Percentiles rank a stretch among this genome's conserved stretches.
Evolutionary conservation across 768 basidiomycete genomes (phyloP).

Genomic region (Pholiota conissans): DNA sequence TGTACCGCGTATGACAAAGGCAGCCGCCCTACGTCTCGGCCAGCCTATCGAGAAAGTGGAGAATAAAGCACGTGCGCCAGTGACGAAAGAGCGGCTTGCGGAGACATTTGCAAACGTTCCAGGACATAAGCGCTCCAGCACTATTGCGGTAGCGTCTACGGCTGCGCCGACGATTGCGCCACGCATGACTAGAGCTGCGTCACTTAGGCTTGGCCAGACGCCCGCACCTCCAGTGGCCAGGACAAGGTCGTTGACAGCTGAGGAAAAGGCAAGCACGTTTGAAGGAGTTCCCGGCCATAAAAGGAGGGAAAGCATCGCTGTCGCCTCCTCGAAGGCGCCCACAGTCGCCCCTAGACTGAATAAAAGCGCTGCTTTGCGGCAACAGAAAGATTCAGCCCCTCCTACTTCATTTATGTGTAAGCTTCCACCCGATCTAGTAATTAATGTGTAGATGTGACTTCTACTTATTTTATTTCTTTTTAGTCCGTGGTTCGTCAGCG

Average conservation of each 20-base stretch:
- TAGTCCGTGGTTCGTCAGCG: slow-evolving; percentile 49
- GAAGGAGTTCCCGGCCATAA: slow-evolving; percentile 87
- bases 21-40: slow-evolving; percentile 74
- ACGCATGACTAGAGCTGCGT: slow-evolving; percentile 74
- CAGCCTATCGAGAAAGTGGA: slow-evolving; percentile 42
- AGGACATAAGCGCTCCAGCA: slow-evolving; percentile 73
- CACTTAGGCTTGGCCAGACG: slow-evolving; percentile 59
- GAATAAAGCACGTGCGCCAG: slow-evolving; percentile 47
- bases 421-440: slow-evolving; percentile 27
- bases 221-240: slow-evolving; percentile 40
- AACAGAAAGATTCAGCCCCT: slow-evolving; percentile 51
- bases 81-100: slow-evolving; percentile 59
- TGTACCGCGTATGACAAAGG: slow-evolving; percentile 72
- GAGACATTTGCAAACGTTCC: slow-evolving; percentile 78
- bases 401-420: slow-evolving; percentile 73
- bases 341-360: slow-evolving; percentile 70
- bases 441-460: not conserved
- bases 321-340: slow-evolving; percentile 67
- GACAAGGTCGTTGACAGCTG: slow-evolving; percentile 34
- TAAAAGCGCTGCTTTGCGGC: slow-evolving; percentile 73
- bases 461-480: not conserved
- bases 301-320: slow-evolving; percentile 70
- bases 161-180: slow-evolving; percentile 72
- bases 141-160: slow-evolving; percentile 73
- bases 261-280: slow-evolving; percentile 44